Base-by-base conservation (phyloP, 345 rosid genomes). In the Zanthoxylum bungeanum region DNA sequence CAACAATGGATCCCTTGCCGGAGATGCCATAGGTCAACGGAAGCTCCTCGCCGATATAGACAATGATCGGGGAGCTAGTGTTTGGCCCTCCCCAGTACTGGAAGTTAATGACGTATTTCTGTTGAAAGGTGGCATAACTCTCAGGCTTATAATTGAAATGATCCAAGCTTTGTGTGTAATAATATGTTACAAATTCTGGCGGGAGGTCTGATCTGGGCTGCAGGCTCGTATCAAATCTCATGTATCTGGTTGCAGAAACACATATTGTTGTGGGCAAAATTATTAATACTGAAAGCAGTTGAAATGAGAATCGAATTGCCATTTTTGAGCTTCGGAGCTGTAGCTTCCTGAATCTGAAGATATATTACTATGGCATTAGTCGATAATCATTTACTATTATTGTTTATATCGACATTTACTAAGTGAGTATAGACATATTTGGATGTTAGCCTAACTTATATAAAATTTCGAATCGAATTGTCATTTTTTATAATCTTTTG, bases 81-180 rank as follows among this genome's bases (percentile, higher is more conserved):
- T 75, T 66, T n/a, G 79, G 44, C 3, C 74, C 77, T 22, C 75
- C 74, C 74, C 77, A 72, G 58, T 67, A 72, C 71, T 67, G 71
- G 71, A 19, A 58, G 65, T 75, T 79, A 68, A 72, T 12, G 5
- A 63, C 14, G 42, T 72, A 79, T 69, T 68, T 67, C 40, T 79
- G 76, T 11, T 75, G 76, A 49, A 79, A 79, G 11, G 76, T 79
- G 5, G 64, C 73, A 39, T 79, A 71, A 39, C 78, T 75, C 73
- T 74, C 82, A 0, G 79, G 76, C 17, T 39, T 53, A 9, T 71
- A 75, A 53, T 79, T 79, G 62, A 79, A 79, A 67, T 79, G 82
- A 60, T 79, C 82, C 5, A 74, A 60, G 17, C 76, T 79, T 16
- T 79, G 76, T 0, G 67, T 10, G 62, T 71, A 75, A 46, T 66